Conservation (phyloP, 1,284 basidiomycete species). For the Ustilago shanxiensis region DNA sequence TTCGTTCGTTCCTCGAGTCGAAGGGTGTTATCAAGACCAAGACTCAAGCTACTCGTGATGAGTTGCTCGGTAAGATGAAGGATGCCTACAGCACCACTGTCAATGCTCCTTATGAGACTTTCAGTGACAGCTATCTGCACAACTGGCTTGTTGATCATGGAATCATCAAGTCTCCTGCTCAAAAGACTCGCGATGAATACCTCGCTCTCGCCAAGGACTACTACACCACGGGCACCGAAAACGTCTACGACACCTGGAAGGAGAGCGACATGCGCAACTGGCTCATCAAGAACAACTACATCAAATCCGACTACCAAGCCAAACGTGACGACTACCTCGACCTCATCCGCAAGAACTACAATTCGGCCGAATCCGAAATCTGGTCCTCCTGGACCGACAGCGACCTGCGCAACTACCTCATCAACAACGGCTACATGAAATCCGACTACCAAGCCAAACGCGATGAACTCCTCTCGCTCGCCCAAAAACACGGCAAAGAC, state of each 20-base stretch:
- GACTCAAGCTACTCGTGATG: conserved; percentile 56
- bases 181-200: conserved; percentile 65
- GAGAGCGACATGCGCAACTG: conserved; percentile 62
- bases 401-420: conserved; percentile 63
- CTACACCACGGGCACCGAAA: conserved; percentile 62
- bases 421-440: conserved; percentile 60
- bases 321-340: conserved; percentile 59
- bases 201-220: conserved; percentile 60
- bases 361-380: conserved; percentile 46
- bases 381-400: conserved; percentile 65
- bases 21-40: conserved; percentile 63
- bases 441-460: conserved; percentile 57
- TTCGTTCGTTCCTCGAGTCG: conserved; percentile 58
- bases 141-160: conserved; percentile 68
- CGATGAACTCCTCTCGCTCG: conserved; percentile 61
- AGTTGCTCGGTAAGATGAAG: conserved; percentile 57
- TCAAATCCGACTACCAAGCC: conserved; percentile 61
- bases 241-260: conserved; percentile 65
- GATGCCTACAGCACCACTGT: conserved; percentile 60
- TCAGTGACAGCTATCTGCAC: conserved; percentile 66
- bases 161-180: conserved; percentile 53
- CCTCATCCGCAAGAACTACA: conserved; percentile 59
- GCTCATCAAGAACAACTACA: conserved; percentile 59
- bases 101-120: conserved; percentile 65
- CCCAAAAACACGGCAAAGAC: conserved; percentile 57